Evolutionary conservation across 495 filamentous ascomycete genomes (phyloP), one percentile per base, ranked within the genome.

Genomic region (Hypoxylon fragiforme): DNA sequence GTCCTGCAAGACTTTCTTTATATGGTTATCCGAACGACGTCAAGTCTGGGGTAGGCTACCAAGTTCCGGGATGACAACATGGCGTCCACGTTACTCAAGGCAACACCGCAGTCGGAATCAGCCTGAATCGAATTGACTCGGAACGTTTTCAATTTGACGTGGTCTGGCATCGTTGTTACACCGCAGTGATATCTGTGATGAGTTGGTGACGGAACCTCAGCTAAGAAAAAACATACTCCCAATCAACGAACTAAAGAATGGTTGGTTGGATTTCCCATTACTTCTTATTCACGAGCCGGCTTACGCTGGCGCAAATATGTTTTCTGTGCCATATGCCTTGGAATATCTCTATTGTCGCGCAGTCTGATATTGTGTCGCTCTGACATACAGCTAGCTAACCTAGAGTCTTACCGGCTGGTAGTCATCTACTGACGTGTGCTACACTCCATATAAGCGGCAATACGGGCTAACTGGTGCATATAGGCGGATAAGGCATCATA

Each of bases 1-100:
- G 34, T 42, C 16, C 36, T 30, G 55, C 40, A 42, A 61, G 46
- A 43, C 30, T 42, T 62, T 24, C 18, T 49, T 13, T 44, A 4
- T 49, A 37, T 56, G 52, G 52, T 36, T 16, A 28, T 5, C 46
- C 34, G 44, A 45, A 57, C 48, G 38, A 57, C 48, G 38, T 24
- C 51, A 44, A 49, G 48, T 57, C 58, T 42, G 58, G 58, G 58
- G 58, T 53, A 61, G 45, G 24, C 57, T 55, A 40, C 57, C 57
- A 54, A 55, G 46, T 61, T 35, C 57, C 57, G 57, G 57, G 57
- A 24, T 57, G 56, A 32, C 49, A 53, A 44, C 39, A 45, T 44
- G 44, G 5, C 18, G 37, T 44, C 39, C 56, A 57, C 52, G 53
- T 57, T 53, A 43, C 44, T 28, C 13, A 44, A 16, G 34, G 28